phyloP scores from a whole-genome alignment of 495 filamentous ascomycete species.

The Haplographium delicatum region DNA sequence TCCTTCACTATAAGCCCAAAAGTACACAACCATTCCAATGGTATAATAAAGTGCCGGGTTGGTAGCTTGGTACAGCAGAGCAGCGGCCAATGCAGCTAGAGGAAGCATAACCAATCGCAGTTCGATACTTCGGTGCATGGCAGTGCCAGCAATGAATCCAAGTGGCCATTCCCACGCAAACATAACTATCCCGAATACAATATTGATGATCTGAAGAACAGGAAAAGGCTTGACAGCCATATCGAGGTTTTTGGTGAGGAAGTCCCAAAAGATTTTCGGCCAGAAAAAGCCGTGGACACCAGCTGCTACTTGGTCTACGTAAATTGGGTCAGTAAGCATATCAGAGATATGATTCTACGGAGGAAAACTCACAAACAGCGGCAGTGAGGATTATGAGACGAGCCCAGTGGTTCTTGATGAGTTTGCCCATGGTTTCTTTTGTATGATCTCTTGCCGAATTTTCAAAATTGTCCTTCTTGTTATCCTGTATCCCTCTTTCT shows the following conservation, averaged over 20 bases:
- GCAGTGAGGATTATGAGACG: conserved; percentile 86
- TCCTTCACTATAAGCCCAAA: conserved; percentile 95
- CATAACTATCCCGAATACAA: conserved; percentile 79
- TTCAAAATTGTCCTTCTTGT: neutral
- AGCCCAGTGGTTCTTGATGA: conserved; percentile 99
- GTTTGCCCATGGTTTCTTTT: conserved; percentile 69
- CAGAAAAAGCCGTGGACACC: conserved; percentile 89
- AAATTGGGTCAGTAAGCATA: conserved; percentile 27
- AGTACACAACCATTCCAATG: conserved; percentile 82
- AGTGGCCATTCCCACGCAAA: conserved; percentile 93
- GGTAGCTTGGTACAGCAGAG: conserved; percentile 85
- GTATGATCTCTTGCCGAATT: neutral
- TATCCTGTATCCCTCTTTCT: neutral
- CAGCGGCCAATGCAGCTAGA: conserved; percentile 64
- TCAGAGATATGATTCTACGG: neutral
- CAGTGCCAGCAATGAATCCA: conserved; percentile 55
- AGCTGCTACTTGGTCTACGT: conserved; percentile 79
- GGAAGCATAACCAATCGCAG: conserved; percentile 79
- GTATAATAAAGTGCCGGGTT: conserved; percentile 91
- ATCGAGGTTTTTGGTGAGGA: conserved; percentile 86
- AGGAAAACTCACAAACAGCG: conserved; percentile 62
- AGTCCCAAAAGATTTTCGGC: conserved; percentile 99
- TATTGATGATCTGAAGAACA: conserved; percentile 87
- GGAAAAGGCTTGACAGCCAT: conserved; percentile 79
- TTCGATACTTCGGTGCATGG: conserved; percentile 82